Evolutionary conservation across 352 stramenopile genomes (phyloP), one percentile per base, ranked within the genome.

Genomic region (Phytophthora agathidicida): DNA sequence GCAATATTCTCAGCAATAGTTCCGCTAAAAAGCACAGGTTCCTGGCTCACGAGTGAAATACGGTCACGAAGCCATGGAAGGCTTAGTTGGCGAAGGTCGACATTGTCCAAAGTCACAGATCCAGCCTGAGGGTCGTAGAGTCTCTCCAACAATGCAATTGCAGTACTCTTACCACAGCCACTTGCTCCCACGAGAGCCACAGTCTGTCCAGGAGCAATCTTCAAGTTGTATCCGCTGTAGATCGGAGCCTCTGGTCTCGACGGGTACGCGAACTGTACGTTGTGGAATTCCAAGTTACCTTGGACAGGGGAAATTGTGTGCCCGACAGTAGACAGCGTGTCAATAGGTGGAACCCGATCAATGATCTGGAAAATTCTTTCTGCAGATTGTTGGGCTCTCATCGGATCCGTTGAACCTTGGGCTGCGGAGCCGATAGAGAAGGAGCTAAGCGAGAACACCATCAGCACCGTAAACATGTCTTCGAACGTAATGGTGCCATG

Each of bases 111-210:
- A 11, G 53, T 49, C 24, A 98, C 84, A 7, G 20, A 22, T 14
- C 74, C 52, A 19, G 59, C 48, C 16, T 43, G 11, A 93, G 68
- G 43, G 13, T 50, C 43, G 43, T 50, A 50, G 17, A 50, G 39
- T 5, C 43, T 20, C 43, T 50, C 43, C 6, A 97, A 49, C 0
- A 98, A 62, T 10, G 73, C 60, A 9, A 93, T 74, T 16, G 87
- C 77, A 8, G 86, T 96, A 41, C 58, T 86, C 60, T 98, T 98
- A 11, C 89, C 91, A 48, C 77, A 87, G n/a, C 88, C 90, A 58
- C 65, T 89, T 24, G 75, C 60, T 3, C 94, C 94, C 14, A 97
- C 86, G 6, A 98, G 63, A 6, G 93, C 94, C 17, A 97, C 73
- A 0, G 86, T 90, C 10, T 69, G 43, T 7, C 90, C 84, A 22